Evolutionary conservation across 805 yeast species (phyloP), one percentile per base, ranked within the genome.

Genomic region (Spathaspora girioi): DNA sequence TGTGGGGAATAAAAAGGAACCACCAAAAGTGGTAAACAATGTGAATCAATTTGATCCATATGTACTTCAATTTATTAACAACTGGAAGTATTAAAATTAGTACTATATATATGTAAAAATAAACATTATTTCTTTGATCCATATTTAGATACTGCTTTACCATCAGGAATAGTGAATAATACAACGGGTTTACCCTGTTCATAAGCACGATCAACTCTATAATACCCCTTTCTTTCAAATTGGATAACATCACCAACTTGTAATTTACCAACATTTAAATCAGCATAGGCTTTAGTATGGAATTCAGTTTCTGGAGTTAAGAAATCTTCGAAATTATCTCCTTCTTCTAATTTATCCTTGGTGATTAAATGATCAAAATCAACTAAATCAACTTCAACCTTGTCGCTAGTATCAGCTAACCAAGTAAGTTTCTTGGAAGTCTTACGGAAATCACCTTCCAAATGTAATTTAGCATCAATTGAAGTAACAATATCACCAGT

Each of bases 141-240:
- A 45, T 64, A 63, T 59, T 60, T 69, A 14, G 71, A 58, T 29
- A 63, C 72, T 47, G 69, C 59, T 75, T 92, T 93, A 68, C 98
- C 98, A 69, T 93, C 98, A 56, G 98, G 98, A 61, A 93, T 90
- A 58, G 97, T 86, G 75, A 87, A 93, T 78, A 93, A 87, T 47
- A 87, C 85, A 56, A 83, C 86, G 56, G 83, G 82, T 60, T 82
- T 75, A 52, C 84, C 87, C 53, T 79, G 82, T 32, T 73, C 69
- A 55, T 77, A 78, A 32, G 79, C 65, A 58, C 53, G 70, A 64
- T 93, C 98, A 54, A 92, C 77, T 67, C 94, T 83, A 83, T 75
- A 93, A 79, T 90, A 93, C 62, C 98, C 98, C 77, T 93, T 93
- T 79, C 98, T 88, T 76, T 93, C 98, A 59, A 93, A 91, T 76